Evolutionary conservation across 768 basidiomycete species (phyloP), one percentile per base, ranked within the genome.

Genomic region (Sporobolomyces phaffii): DNA sequence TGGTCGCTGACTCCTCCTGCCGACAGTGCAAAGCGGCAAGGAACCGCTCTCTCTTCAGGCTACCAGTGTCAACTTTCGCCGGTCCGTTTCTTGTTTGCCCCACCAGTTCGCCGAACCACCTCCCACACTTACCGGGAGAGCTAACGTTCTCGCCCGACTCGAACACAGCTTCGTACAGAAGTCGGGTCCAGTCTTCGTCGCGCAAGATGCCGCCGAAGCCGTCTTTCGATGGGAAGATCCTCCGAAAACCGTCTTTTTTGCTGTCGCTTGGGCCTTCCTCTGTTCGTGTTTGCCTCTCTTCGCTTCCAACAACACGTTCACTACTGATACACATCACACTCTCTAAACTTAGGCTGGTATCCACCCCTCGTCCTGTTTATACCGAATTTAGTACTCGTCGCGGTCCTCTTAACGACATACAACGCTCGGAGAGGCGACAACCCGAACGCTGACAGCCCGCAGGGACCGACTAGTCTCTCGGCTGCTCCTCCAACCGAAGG

Each of bases 161-260:
- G n/a, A n/a, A n/a, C n/a, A n/a, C 67, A 68, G 71, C 2, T 75
- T 75, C 58, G 74, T 75, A 1, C 69, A 70, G 14, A 75, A 75
- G 64, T 49, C 67, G 15, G 74, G 74, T 6, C 73, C 72, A 13
- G 64, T 75, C 41, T 75, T 73, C 41, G 57, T 60, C 20, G 73
- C 70, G n/a, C 69, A 72, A 29, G 73, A 73, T 43, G 64, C 68
- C 5, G 60, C 70, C 33, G 74, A 75, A 53, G 60, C 60, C 8
- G 66, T 75, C 1, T 34, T 75, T 9, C 29, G 62, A 22, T 75
- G 74, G 74, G 69, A 73, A 18, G 64, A 73, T 36, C 64, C 69
- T 10, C 26, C 68, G 20, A 72, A 72, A 49, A 75, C 74, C 14
- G n/a, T 67, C 38, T 72, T 73, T 51, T 73, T 69, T n/a, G 74